phyloP scores from a whole-genome alignment of 768 basidiomycete species.

The Termitomyces sp. region DNA sequence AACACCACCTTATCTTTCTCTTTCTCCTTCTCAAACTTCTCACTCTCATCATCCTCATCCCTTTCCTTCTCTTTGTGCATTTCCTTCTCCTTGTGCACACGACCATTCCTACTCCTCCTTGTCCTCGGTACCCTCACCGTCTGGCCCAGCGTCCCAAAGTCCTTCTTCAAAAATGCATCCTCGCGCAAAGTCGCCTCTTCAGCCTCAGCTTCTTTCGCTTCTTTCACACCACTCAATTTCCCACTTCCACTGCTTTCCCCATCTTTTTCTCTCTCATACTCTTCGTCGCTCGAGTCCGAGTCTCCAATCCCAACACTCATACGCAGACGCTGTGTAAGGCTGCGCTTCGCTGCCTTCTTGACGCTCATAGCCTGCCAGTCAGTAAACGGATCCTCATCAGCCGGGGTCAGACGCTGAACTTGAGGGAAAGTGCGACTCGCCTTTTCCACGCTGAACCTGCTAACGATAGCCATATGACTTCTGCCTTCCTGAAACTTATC shows the following conservation, averaged over 20 bases:
- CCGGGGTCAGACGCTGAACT: neutral
- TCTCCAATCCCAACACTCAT: slow-evolving; percentile 65
- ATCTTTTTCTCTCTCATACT: slow-evolving; percentile 23
- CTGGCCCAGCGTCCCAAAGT: slow-evolving; percentile 3
- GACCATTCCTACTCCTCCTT: neutral
- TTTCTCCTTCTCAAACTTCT: slow-evolving; percentile 10
- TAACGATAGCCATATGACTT: slow-evolving; percentile 90
- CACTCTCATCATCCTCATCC: neutral
- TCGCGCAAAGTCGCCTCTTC: slow-evolving; percentile 24
- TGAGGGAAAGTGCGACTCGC: slow-evolving; percentile 15
- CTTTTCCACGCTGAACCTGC: slow-evolving; percentile 66
- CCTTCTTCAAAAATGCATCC: slow-evolving; percentile 17
- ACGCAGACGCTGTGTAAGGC: slow-evolving; percentile 73
- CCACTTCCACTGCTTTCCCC: slow-evolving; percentile 21
- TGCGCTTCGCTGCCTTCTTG: slow-evolving; percentile 78
- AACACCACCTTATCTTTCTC: slow-evolving; percentile 5
- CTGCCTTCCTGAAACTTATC: slow-evolving; percentile 89
- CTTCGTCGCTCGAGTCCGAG: slow-evolving; percentile 37
- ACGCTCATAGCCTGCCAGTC: slow-evolving; percentile 58
- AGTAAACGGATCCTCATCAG: neutral
- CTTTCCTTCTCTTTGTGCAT: neutral
- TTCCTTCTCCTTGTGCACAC: neutral
- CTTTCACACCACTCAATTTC: slow-evolving; percentile 20
- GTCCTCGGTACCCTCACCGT: neutral
- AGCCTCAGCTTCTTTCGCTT: slow-evolving; percentile 15